phyloP scores from a whole-genome alignment of 768 basidiomycete genomes.

The Kwoniella heveanensis region DNA sequence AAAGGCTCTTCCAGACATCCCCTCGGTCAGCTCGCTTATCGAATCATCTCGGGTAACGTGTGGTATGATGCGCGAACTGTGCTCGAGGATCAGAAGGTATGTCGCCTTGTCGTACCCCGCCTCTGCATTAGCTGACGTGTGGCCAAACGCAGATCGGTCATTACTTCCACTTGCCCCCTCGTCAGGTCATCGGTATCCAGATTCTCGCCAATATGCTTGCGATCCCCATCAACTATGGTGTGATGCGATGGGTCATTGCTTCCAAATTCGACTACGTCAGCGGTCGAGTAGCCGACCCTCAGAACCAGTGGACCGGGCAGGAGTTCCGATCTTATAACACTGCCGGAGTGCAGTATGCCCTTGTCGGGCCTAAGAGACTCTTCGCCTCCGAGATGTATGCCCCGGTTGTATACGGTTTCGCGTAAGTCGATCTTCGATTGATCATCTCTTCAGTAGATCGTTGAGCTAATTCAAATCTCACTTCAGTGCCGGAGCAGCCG shows the following conservation, averaged over 20 bases:
- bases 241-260: conserved; percentile 20
- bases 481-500: conserved; percentile 10
- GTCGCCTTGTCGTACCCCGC: neutral
- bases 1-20: conserved; percentile 20
- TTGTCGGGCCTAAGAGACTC: conserved; percentile 14
- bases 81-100: conserved; percentile 20
- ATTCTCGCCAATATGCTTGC: conserved; percentile 20
- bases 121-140: neutral
- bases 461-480: neutral
- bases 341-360: conserved; percentile 20
- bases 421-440: neutral
- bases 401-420: conserved; percentile 21
- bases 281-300: conserved; percentile 9
- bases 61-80: conserved; percentile 25
- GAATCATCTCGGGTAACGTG: conserved; percentile 22
- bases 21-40: conserved; percentile 20
- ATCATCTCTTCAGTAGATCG: neutral
- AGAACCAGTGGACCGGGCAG: conserved; percentile 20
- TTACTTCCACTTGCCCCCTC: conserved; percentile 21
- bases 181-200: conserved; percentile 14
- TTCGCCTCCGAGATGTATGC: conserved; percentile 16
- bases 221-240: conserved; percentile 17
- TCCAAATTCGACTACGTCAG: conserved; percentile 23
- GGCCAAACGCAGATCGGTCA: conserved; percentile 14
- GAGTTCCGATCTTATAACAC: conserved; percentile 21